phyloP scores from a whole-genome alignment of 495 filamentous ascomycete genomes.

The Neurospora cerealis region DNA sequence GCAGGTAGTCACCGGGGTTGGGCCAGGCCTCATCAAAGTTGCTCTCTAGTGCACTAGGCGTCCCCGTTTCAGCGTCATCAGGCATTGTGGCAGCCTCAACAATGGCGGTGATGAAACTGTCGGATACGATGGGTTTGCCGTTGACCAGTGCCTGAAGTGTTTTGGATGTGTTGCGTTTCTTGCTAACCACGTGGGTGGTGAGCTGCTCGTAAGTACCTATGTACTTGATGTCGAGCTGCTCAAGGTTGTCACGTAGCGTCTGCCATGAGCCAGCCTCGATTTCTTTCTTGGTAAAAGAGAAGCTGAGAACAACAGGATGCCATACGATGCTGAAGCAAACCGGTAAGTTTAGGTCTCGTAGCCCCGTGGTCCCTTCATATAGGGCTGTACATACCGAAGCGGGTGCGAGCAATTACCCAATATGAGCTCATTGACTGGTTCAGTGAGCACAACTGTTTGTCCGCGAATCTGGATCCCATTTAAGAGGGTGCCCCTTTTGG shows the following conservation, averaged over 20 bases:
- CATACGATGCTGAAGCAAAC: conserved; percentile 54
- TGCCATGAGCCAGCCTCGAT: conserved; percentile 59
- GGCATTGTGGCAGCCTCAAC: conserved; percentile 55
- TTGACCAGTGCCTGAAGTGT: conserved; percentile 83
- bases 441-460: conserved; percentile 38
- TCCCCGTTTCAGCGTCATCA: conserved; percentile 43
- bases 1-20: conserved; percentile 57
- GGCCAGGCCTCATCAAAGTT: conserved; percentile 84
- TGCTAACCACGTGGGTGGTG: conserved; percentile 83
- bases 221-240: conserved; percentile 80
- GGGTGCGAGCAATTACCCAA: conserved; percentile 53
- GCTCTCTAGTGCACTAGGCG: conserved; percentile 57
- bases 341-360: conserved; percentile 1
- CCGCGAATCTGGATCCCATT: conserved; percentile 61
- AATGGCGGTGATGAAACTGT: conserved; percentile 58
- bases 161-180: conserved; percentile 81
- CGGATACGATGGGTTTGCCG: conserved; percentile 68
- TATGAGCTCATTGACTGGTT: conserved; percentile 52
- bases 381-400: conserved; percentile 32
- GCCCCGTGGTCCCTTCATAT: neutral
- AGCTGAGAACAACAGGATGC: conserved; percentile 70
- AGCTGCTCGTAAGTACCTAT: conserved; percentile 56
- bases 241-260: conserved; percentile 52
- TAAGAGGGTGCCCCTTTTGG: conserved; percentile 70
- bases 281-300: conserved; percentile 70